These are phyloP conservation scores for Irpex lacteus DNA, from an alignment of 1,284 basidiomycete genomes.

Conservation along the genomic window DNA sequence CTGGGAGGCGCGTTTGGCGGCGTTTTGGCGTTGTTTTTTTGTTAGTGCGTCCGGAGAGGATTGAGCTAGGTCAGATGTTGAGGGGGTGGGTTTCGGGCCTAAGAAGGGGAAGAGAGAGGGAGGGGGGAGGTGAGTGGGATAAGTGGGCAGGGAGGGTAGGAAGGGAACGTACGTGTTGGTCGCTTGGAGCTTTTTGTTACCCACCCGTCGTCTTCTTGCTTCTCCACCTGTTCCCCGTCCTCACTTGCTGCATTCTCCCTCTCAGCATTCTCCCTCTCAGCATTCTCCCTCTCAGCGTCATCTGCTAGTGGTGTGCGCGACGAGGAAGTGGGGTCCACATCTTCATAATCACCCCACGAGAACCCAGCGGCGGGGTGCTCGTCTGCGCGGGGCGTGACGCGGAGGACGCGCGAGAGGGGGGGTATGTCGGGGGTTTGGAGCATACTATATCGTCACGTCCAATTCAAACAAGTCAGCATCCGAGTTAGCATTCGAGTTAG, in stretches of 20 bases:
- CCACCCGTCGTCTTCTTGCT: slow-evolving; percentile 56
- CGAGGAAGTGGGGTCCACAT: slow-evolving; percentile 45
- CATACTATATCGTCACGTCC: slow-evolving; percentile 52
- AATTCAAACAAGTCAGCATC: neutral
- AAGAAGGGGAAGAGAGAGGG: no score
- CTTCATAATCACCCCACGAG: slow-evolving; percentile 75
- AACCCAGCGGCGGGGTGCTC: slow-evolving; percentile 63
- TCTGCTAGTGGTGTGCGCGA: slow-evolving; percentile 32
- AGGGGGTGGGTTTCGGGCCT: slow-evolving; percentile 15
- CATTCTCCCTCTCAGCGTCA: slow-evolving; percentile 32
- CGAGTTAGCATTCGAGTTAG: slow-evolving; percentile 22
- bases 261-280: slow-evolving; percentile 21
- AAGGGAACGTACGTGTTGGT: slow-evolving; percentile 40
- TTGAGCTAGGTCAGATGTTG: slow-evolving; percentile 19
- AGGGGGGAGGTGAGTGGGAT: neutral
- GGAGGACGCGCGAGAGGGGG: slow-evolving; percentile 57
- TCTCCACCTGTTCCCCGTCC: no score
- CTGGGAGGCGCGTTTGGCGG: slow-evolving; percentile 50
- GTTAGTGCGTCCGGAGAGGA: slow-evolving; percentile 45
- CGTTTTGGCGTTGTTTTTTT: slow-evolving; percentile 71
- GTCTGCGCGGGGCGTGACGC: slow-evolving; percentile 50
- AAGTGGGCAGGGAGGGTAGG: neutral
- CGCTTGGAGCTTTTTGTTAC: slow-evolving; percentile 63
- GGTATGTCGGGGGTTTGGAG: slow-evolving; percentile 57
- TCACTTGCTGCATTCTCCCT: no score